These are phyloP conservation scores for Hyaloscypha finlandica DNA, from an alignment of 495 filamentous ascomycete species.

Conservation along the genomic window DNA sequence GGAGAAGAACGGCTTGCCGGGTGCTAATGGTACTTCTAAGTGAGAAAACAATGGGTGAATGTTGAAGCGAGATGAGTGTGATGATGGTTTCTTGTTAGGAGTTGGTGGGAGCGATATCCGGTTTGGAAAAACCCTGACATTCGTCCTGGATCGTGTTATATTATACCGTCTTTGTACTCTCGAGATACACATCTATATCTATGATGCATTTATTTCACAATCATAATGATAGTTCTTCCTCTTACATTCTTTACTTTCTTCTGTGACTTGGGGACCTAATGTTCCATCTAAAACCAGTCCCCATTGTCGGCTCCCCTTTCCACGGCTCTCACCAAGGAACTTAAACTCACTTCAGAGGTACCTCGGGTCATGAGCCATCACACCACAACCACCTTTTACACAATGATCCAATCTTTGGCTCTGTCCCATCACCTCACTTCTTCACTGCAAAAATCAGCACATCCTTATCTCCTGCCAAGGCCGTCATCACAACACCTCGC, in stretches of 20 bases:
- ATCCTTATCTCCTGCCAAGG: neutral
- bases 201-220: neutral
- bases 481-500: neutral
- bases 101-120: constrained; percentile 5
- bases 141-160: neutral
- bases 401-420: too few relatives aligned
- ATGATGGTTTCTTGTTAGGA: neutral
- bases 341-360: too few relatives aligned
- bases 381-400: too few relatives aligned
- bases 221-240: too few relatives aligned
- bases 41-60: constrained; percentile 14
- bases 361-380: too few relatives aligned
- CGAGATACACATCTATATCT: neutral
- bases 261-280: too few relatives aligned
- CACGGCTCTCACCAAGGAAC: too few relatives aligned
- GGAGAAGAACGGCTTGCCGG: constrained; percentile 24
- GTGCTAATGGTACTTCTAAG: neutral
- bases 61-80: neutral
- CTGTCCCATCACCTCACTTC: too few relatives aligned
- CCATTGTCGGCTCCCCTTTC: too few relatives aligned
- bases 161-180: neutral
- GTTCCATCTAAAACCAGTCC: too few relatives aligned
- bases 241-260: too few relatives aligned
- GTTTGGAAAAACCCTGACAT: neutral
- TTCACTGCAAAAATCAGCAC: too few relatives aligned